Evolutionary conservation across 371 early-diverging fungal genomes (phyloP), one percentile per base, ranked within the genome.

Genomic region (Mortierella sp.): DNA sequence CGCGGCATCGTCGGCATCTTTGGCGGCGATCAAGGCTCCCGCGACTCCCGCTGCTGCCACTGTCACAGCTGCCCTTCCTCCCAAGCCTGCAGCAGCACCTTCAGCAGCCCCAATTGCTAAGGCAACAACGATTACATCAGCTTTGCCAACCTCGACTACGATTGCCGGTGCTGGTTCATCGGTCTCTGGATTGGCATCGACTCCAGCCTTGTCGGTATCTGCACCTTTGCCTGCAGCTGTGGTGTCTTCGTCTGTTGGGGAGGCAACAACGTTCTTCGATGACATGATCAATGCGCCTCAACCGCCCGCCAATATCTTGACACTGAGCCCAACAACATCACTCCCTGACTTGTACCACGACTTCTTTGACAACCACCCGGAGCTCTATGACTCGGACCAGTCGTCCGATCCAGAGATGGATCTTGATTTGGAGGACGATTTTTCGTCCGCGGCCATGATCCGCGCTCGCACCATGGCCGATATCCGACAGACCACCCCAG

Each of bases 281-380:
- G 86, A 86, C 55, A 78, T 86, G 86, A 86, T 86, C 79, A 86
- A 86, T 54, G 86, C 86, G 31, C 86, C 82, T 21, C 79, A 81
- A 72, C 82, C 82, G 8, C 82, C 86, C 0, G 79, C 86, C 64
- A 86, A 86, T 37, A 86, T 86, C 67, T 50, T 81, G 75, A 76
- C 82, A 46, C 69, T 82, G 77, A 82, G 82, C 61, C 82, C 82
- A 48, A 79, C 86, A 43, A 82, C 82, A 31, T 76, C 81, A 14
- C 34, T 86, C 28, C 86, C 86, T 40, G 86, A 86, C 69, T 72
- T 86, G n/a, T 86, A 81, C 74, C 86, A 85, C 57, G 86, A 85
- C n/a, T 85, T 85, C 61, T 85, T 85, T 74, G 86, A 85, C 55
- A 81, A 85, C 57, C 81, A 85, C 34, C 86, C 86, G 6, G 86